Base-by-base conservation (phyloP, 2,329 filamentous ascomycete genomes). In the Neofusicoccum sp. region DNA sequence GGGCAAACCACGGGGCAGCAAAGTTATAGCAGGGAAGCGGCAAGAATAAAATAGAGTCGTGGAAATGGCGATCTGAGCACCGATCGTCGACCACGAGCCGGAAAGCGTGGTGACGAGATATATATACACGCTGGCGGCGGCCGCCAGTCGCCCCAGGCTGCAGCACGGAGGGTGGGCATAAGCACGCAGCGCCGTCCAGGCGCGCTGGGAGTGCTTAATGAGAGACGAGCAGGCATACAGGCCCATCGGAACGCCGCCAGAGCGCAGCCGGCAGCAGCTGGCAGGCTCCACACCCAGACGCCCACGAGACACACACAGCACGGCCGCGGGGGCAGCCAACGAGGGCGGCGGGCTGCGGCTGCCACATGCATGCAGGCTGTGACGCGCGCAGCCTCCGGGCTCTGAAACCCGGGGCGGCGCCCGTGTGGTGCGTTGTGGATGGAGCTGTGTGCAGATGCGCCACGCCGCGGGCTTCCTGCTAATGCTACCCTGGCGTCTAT, bases 401-500 rank as follows among this genome's bases (percentile, higher is more conserved):
- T 36, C 54, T 56, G 54, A 58, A 58, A 58, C 54, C 54, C 45
- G 54, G 54, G 54, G 54, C 29, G 8, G 54, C 12, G 22, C 22
- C 22, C 2, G 22, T 2, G 36, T 41, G 16, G 12, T 43, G 16
- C 2, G 36, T n/a, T n/a, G n/a, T 31, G 36, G 36, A 52, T 22
- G 12, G 29, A 31, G 47, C 5, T 33, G 29, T 11, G 8, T n/a
- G 39, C 39, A 5, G 39, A n/a, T n/a, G 39, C 39, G 39, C 39
- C 5, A 47, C 44, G 44, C 8, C 9, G 52, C 39, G 52, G 39
- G 34, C 14, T 22, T 39, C 52, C 52, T 56, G 47, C 47, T 49
- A 49, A 49, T 49, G 37, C 31, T 37, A 36, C 28, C 31, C 47
- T n/a, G 14, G 41, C 33, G 36, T 45, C 36, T 58, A 58, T 45